These are phyloP conservation scores for Kitagawia praeruptora DNA, from an alignment of 129 eudicot genomes.

Conservation along the genomic window DNA sequence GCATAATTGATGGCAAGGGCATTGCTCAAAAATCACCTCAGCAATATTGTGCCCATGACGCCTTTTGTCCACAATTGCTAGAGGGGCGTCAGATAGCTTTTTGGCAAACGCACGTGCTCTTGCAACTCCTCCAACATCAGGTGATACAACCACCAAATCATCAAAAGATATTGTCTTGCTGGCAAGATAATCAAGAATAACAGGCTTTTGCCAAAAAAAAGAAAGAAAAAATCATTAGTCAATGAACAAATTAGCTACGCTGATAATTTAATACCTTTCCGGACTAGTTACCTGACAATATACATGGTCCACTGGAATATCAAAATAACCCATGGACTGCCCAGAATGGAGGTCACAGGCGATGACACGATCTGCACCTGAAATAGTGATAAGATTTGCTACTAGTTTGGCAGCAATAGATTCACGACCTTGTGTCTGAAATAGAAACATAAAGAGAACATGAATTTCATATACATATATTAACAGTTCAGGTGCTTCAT, in stretches of 20 bases:
- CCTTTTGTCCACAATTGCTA: constrained; percentile 92
- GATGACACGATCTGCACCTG: constrained; percentile 90
- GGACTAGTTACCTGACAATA: constrained; percentile 56
- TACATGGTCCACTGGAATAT: constrained; percentile 89
- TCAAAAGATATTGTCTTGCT: constrained; percentile 65
- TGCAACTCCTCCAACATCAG: constrained; percentile 98
- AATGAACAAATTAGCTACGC: not conserved
- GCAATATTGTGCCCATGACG: constrained; percentile 89
- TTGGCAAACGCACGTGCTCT: constrained; percentile 94
- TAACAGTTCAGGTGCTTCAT: not conserved
- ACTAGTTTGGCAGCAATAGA: constrained; percentile 82
- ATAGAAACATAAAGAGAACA: not conserved
- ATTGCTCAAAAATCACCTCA: constrained; percentile 43
- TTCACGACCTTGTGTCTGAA: constrained; percentile 89
- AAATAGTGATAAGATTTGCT: constrained; percentile 70
- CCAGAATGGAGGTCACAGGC: constrained; percentile 94
- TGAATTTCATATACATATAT: not conserved
- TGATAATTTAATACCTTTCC: not conserved
- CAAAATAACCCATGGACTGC: constrained; percentile 92
- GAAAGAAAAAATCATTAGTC: constrained; percentile 6
- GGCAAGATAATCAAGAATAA: constrained; percentile 87
- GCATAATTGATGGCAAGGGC: not conserved
- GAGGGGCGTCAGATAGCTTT: constrained; percentile 83
- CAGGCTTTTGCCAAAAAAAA: constrained; percentile 53
- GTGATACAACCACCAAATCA: constrained; percentile 86